phyloP scores from a whole-genome alignment of 2,329 filamentous ascomycete genomes.

The Monilinia fructigena region DNA sequence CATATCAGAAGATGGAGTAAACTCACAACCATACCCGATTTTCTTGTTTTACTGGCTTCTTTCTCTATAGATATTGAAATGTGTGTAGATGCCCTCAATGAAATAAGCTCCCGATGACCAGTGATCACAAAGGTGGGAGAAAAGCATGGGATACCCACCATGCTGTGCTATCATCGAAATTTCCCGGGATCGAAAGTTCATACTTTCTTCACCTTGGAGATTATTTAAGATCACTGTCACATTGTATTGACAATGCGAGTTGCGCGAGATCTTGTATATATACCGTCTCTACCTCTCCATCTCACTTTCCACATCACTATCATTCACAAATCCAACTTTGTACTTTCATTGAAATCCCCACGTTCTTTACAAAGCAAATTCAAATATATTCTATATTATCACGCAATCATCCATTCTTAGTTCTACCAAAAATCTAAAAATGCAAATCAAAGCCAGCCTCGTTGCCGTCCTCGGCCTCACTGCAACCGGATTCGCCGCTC shows the following conservation, averaged over 20 bases:
- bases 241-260: not conserved
- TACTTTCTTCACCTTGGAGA: not conserved
- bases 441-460: conserved; percentile 7
- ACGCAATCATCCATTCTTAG: not conserved
- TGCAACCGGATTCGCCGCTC: not conserved
- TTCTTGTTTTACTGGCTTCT: not conserved
- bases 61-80: not conserved
- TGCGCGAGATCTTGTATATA: not conserved
- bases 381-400: too few relatives aligned
- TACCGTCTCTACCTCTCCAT: not conserved
- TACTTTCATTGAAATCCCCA: too few relatives aligned
- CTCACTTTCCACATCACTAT: not conserved
- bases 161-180: not conserved
- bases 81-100: not conserved
- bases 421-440: not conserved
- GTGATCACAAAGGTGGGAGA: not conserved
- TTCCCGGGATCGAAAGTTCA: not conserved
- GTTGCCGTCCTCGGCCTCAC: conserved; percentile 12
- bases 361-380: not conserved
- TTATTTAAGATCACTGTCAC: not conserved
- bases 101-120: not conserved
- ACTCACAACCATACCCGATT: not conserved
- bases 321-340: too few relatives aligned
- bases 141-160: not conserved
- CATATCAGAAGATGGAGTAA: not conserved